phyloP scores from a whole-genome alignment of 2,329 filamentous ascomycete genomes.

The Epichloe amarillans region DNA sequence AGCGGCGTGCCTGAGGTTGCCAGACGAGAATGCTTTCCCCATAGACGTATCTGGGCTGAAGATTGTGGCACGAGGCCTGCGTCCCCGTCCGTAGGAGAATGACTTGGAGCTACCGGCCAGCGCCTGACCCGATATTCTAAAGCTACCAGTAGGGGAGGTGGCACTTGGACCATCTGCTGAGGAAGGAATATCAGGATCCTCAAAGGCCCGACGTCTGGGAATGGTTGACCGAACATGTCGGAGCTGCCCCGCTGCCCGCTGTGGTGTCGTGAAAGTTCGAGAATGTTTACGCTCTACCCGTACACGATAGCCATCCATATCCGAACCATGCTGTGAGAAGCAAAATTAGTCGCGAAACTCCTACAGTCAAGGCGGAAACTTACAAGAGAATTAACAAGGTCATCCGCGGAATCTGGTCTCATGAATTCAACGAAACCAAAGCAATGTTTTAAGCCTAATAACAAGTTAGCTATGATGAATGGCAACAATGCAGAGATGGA shows the following conservation, averaged over 20 bases:
- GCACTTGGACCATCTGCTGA: neutral
- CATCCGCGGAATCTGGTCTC: constrained; percentile 22
- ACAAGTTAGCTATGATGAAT: constrained; percentile 6
- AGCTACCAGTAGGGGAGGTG: constrained; percentile 1
- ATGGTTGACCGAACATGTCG: constrained; percentile 5
- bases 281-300: constrained; percentile 26
- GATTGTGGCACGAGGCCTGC: constrained; percentile 6
- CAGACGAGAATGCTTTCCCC: constrained; percentile 1
- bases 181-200: neutral
- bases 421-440: constrained; percentile 28
- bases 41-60: constrained; percentile 5
- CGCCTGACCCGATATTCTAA: neutral
- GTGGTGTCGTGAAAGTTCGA: constrained; percentile 10
- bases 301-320: constrained; percentile 19
- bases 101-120: neutral
- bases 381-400: constrained; percentile 24
- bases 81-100: neutral
- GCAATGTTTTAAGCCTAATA: constrained; percentile 11
- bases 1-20: neutral
- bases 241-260: constrained; percentile 1
- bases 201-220: constrained; percentile 1
- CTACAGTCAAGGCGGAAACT: constrained; percentile 8
- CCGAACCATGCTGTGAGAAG: constrained; percentile 17
- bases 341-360: constrained; percentile 4
- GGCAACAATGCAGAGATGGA: neutral